phyloP scores from a whole-genome alignment of 805 yeast species.

The Metschnikowia picachoensis region DNA sequence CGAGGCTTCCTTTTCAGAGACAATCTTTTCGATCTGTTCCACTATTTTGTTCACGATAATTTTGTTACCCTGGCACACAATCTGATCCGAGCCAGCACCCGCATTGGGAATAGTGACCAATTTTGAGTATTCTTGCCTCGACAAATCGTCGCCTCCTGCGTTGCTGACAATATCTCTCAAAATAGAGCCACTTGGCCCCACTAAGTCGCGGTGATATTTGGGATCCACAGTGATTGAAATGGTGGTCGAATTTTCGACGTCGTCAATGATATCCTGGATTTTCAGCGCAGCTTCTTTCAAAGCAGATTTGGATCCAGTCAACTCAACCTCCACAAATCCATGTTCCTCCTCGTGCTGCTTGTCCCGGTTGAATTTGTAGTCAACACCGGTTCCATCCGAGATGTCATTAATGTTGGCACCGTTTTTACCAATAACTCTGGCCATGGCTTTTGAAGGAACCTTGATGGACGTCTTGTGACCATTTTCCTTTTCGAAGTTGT shows the following conservation, averaged over 20 bases:
- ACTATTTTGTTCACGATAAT: constrained; percentile 65
- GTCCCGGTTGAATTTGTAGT: constrained; percentile 44
- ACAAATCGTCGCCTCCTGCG: constrained; percentile 63
- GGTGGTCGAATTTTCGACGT: constrained; percentile 58
- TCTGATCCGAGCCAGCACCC: constrained; percentile 52
- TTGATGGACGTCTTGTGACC: constrained; percentile 61
- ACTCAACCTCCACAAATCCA: constrained; percentile 58
- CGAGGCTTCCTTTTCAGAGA: constrained; percentile 60
- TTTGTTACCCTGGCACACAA: constrained; percentile 74
- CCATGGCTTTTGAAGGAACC: constrained; percentile 71
- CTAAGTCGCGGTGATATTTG: constrained; percentile 66
- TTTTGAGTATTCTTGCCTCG: constrained; percentile 46
- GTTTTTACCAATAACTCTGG: constrained; percentile 83
- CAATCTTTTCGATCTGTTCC: constrained; percentile 56
- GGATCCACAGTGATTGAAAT: constrained; percentile 64
- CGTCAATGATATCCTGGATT: constrained; percentile 60
- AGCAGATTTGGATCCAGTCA: constrained; percentile 74
- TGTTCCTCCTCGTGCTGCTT: constrained; percentile 42
- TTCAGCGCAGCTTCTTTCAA: constrained; percentile 67
- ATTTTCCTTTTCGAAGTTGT: constrained; percentile 83
- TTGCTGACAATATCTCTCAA: constrained; percentile 68
- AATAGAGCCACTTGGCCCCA: constrained; percentile 75
- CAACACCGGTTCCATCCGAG: constrained; percentile 63
- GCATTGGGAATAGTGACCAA: constrained; percentile 68
- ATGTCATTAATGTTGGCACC: constrained; percentile 84